Evolutionary conservation across 1,139 yeast species (phyloP).

Genomic region (Yamadazyma conglobata): DNA sequence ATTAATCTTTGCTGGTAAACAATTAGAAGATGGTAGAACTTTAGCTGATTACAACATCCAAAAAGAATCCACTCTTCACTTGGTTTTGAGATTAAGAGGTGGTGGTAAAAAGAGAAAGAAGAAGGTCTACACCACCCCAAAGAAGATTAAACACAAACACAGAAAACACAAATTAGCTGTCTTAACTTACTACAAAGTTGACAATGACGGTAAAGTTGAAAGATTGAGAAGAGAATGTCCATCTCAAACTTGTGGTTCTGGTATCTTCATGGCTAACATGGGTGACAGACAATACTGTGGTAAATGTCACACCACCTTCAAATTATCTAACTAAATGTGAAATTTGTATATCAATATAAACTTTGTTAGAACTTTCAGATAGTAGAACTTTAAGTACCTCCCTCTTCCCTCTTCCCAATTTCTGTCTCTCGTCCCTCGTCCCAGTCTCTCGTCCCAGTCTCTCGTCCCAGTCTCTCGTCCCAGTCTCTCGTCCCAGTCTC

Average conservation of each 20-base stretch:
- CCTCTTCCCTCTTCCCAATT: too few species aligned
- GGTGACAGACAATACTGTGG: constrained; percentile 99
- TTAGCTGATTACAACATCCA: constrained; percentile 99
- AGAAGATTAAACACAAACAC: constrained; percentile 99
- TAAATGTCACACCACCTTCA: constrained; percentile 96
- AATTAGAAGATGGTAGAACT: constrained; percentile 98
- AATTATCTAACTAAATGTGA: constrained; percentile 41
- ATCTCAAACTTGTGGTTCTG: constrained; percentile 91
- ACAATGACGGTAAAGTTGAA: constrained; percentile 97
- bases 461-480: too few species aligned
- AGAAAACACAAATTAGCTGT: constrained; percentile 99
- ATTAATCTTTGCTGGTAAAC: constrained; percentile 99
- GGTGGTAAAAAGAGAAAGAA: constrained; percentile 99
- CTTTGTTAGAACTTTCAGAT: too few species aligned
- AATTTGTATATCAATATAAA: constrained; percentile 1
- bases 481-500: too few species aligned
- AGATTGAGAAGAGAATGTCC: constrained; percentile 99
- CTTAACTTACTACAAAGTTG: constrained; percentile 98
- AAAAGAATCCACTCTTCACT: constrained; percentile 98
- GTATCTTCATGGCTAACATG: constrained; percentile 99
- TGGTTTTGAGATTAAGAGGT: constrained; percentile 98
- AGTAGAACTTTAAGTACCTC: too few species aligned
- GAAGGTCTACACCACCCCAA: constrained; percentile 99
- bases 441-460: too few species aligned
- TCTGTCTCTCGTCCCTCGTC: too few species aligned